These are phyloP conservation scores for Scheffersomyces segobiensis DNA, from an alignment of 1,139 yeast genomes.

Conservation along the genomic window DNA sequence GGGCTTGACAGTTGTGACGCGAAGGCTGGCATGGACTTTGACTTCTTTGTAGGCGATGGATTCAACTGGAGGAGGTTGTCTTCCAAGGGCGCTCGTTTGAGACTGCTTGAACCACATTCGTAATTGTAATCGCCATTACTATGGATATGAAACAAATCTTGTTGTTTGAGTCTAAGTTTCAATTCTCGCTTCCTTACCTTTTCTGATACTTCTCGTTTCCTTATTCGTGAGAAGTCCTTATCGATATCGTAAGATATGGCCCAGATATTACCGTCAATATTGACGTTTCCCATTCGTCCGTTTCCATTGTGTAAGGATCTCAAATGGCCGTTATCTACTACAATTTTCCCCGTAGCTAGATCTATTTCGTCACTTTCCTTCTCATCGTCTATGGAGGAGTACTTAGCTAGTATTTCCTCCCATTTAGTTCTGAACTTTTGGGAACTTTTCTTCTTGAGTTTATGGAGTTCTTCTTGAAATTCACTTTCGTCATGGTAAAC, in stretches of 20 bases:
- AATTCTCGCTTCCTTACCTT: conserved; percentile 19
- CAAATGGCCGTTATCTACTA: conserved; percentile 66
- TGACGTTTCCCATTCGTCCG: conserved; percentile 7
- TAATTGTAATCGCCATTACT: conserved; percentile 1
- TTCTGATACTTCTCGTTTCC: conserved; percentile 21
- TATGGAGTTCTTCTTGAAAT: conserved; percentile 25
- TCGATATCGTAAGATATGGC: conserved; percentile 10
- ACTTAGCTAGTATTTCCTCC: conserved; percentile 56
- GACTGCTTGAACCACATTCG: not conserved
- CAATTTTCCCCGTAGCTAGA: conserved; percentile 56
- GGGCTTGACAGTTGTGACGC: not conserved
- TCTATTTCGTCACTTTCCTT: conserved; percentile 69
- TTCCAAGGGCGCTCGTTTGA: conserved; percentile 7
- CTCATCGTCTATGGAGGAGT: conserved; percentile 50
- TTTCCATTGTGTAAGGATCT: conserved; percentile 29
- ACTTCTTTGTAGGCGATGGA: conserved; percentile 32
- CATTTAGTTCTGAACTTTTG: conserved; percentile 44
- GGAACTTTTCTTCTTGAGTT: conserved; percentile 29
- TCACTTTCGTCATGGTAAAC: conserved; percentile 7
- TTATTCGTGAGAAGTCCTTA: conserved; percentile 1
- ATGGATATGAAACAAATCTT: conserved; percentile 14
- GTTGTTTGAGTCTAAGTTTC: conserved; percentile 20
- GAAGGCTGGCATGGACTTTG: not conserved
- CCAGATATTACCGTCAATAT: conserved; percentile 13
- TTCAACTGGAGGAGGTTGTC: conserved; percentile 29